A percentile compares a stretch with the other conserved stretches of the same genome.
Evolutionary conservation across 495 filamentous ascomycete genomes (phyloP).

Genomic region (Penicillium herquei): DNA sequence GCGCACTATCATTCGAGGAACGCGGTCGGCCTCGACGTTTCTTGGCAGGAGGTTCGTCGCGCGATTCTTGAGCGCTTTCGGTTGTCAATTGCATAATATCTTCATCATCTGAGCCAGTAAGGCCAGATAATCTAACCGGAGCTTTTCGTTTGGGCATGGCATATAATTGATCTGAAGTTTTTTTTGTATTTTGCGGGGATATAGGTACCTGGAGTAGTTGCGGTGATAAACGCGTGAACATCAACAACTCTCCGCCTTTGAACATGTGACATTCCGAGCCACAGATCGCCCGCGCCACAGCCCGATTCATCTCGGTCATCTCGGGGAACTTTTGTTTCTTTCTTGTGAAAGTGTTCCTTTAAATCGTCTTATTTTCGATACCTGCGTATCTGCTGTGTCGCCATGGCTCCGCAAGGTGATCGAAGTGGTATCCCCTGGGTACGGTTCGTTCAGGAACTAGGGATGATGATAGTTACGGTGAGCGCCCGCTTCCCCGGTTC

Average conservation of each 20-base stretch:
- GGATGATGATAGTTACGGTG: conserved; percentile 57
- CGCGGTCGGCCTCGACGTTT: conserved; percentile 42
- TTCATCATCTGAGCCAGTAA: conserved; percentile 68
- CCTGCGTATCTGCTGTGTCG: conserved; percentile 16
- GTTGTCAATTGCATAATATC: conserved; percentile 43
- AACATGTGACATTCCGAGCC: conserved; percentile 36
- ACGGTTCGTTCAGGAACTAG: conserved; percentile 56
- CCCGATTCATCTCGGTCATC: conserved; percentile 24
- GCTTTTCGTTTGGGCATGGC: conserved; percentile 56
- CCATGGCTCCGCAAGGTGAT: conserved; percentile 50
- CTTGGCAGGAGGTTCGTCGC: conserved; percentile 39
- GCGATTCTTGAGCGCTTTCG: conserved; percentile 26
- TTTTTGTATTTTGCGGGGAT: no score
- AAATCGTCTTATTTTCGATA: not conserved
- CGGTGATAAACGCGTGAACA: conserved; percentile 5
- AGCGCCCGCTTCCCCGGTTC: conserved; percentile 21
- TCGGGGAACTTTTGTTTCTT: conserved; percentile 5
- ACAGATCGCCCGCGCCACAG: conserved; percentile 31
- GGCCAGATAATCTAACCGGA: conserved; percentile 55
- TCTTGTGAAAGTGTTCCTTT: not conserved
- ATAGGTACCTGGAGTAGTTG: not conserved
- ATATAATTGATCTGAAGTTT: not conserved
- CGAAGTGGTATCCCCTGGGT: conserved; percentile 43
- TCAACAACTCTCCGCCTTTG: conserved; percentile 26
- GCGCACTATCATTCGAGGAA: conserved; percentile 23